Conservation (phyloP, 2,329 filamentous ascomycete genomes). For the Penicillium sp. region DNA sequence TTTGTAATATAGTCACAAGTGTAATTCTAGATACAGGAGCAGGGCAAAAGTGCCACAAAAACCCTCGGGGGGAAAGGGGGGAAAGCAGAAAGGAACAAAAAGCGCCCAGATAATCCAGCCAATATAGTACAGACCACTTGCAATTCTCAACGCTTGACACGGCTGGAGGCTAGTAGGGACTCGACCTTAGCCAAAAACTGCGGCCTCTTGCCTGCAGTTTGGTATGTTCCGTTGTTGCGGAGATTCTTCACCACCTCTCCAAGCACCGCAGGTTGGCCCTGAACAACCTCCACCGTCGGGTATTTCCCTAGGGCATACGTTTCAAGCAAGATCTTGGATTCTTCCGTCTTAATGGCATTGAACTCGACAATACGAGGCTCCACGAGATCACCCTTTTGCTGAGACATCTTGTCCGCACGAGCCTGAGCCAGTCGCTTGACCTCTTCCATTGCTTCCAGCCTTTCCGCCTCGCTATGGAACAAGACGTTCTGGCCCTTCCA, state of each 20-base stretch:
- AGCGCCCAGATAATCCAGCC: conserved; percentile 6
- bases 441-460: conserved; percentile 34
- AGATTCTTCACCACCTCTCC: conserved; percentile 37
- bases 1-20: conserved; percentile 10
- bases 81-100: conserved; percentile 1
- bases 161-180: conserved; percentile 33
- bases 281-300: conserved; percentile 17
- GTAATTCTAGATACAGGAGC: conserved; percentile 15
- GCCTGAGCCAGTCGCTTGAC: conserved; percentile 36
- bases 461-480: conserved; percentile 41
- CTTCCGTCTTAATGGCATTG: conserved; percentile 22
- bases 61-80: neutral
- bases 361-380: conserved; percentile 35
- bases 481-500: conserved; percentile 39
- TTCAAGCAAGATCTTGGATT: conserved; percentile 31
- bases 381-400: conserved; percentile 39
- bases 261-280: conserved; percentile 28
- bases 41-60: neutral
- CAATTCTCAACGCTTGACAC: conserved; percentile 24
- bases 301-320: conserved; percentile 38
- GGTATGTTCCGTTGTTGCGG: conserved; percentile 44
- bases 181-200: conserved; percentile 41
- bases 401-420: conserved; percentile 35
- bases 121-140: conserved; percentile 23
- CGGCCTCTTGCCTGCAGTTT: conserved; percentile 34